Evolutionary conservation across 2,329 filamentous ascomycete species (phyloP).

Genomic region (Fusarium circinatum): DNA sequence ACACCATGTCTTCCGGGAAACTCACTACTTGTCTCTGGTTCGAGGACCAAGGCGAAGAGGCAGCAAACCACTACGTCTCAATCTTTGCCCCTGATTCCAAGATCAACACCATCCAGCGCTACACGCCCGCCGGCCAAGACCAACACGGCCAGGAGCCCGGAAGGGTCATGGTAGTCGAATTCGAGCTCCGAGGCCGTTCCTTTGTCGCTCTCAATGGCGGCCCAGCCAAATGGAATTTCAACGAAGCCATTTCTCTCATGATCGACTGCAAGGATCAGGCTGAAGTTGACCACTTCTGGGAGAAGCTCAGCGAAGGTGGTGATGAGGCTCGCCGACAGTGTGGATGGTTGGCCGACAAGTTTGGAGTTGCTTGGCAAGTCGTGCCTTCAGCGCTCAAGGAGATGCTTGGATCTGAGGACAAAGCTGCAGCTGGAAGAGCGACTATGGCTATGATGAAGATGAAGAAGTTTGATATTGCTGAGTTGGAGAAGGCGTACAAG

Average conservation of each 20-base stretch:
- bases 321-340: conserved; percentile 52
- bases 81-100: conserved; percentile 53
- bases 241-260: conserved; percentile 55
- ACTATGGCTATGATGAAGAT: conserved; percentile 54
- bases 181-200: conserved; percentile 52
- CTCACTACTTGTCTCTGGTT: conserved; percentile 55
- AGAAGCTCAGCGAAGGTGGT: conserved; percentile 53
- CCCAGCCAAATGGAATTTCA: conserved; percentile 51
- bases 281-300: conserved; percentile 61
- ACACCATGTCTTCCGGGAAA: conserved; percentile 34
- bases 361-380: conserved; percentile 60
- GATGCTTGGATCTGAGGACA: conserved; percentile 49
- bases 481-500: conserved; percentile 49
- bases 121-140: conserved; percentile 46
- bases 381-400: conserved; percentile 51
- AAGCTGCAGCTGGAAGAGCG: conserved; percentile 46
- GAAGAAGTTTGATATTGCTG: conserved; percentile 56
- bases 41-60: conserved; percentile 53
- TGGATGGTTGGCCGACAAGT: conserved; percentile 59
- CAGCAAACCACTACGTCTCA: conserved; percentile 54
- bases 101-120: conserved; percentile 48
- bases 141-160: conserved; percentile 47
- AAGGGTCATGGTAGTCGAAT: conserved; percentile 50
- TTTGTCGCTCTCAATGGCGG: conserved; percentile 59
- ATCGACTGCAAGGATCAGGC: conserved; percentile 57